Evolutionary conservation across 352 stramenopile genomes (phyloP).

Genomic region (Phytophthora boehmeriae): DNA sequence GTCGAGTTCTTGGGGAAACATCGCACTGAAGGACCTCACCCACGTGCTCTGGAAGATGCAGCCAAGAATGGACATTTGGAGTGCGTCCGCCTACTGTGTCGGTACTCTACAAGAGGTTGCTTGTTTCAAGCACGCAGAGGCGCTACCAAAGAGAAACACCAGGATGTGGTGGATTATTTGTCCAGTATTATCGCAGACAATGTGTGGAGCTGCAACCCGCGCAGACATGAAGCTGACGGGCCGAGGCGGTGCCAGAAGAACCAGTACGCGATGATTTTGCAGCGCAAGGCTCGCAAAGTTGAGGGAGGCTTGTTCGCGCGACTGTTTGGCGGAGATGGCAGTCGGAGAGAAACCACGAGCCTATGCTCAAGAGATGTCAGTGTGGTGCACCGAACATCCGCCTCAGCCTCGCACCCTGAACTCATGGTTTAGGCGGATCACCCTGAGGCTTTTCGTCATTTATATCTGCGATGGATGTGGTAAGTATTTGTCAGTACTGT

Average conservation of each 20-base stretch:
- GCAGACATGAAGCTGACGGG: constrained; percentile 28
- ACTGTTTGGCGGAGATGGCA: constrained; percentile 25
- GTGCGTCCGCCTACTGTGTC: constrained; percentile 27
- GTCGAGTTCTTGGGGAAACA: constrained; percentile 38
- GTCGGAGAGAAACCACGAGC: constrained; percentile 17
- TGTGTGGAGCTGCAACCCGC: constrained; percentile 38
- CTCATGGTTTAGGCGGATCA: constrained; percentile 18
- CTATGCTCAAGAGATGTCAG: constrained; percentile 30
- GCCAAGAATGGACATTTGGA: constrained; percentile 38
- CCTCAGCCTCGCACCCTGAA: constrained; percentile 26
- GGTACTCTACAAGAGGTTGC: constrained; percentile 33
- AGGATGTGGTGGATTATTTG: constrained; percentile 28
- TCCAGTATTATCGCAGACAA: constrained; percentile 38
- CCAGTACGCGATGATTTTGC: constrained; percentile 32
- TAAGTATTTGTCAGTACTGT: no score
- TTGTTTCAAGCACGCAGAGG: constrained; percentile 40
- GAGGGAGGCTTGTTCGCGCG: constrained; percentile 28
- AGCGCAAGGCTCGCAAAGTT: constrained; percentile 23
- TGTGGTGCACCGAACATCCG: constrained; percentile 26
- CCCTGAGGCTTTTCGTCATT: no score
- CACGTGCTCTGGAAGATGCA: constrained; percentile 38
- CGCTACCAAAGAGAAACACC: constrained; percentile 40
- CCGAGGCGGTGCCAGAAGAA: constrained; percentile 39
- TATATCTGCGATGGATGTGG: no score
- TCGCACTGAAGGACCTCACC: constrained; percentile 37